Evolutionary conservation across 2,329 filamentous ascomycete species (phyloP).

Genomic region (Ophiostoma ips): DNA sequence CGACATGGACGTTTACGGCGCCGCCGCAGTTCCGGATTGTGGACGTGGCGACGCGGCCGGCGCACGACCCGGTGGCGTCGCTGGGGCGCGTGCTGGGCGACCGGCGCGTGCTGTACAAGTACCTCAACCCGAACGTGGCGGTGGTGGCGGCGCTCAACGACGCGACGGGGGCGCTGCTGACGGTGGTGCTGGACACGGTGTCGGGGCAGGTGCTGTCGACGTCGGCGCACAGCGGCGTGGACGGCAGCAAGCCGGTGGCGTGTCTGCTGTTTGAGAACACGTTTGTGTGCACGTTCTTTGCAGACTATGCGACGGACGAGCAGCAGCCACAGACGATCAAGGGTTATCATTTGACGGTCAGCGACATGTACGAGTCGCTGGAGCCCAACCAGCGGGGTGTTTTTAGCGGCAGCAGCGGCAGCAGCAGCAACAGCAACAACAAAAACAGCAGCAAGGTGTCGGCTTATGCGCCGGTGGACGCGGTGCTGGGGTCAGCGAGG

Average conservation of each 20-base stretch:
- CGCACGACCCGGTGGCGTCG: constrained; percentile 79
- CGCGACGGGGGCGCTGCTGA: constrained; percentile 42
- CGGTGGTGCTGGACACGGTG: constrained; percentile 75
- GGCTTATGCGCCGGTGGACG: constrained; percentile 51
- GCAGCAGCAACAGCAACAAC: too few species aligned
- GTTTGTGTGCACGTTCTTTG: constrained; percentile 75
- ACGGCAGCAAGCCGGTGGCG: constrained; percentile 57
- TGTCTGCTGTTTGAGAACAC: constrained; percentile 86
- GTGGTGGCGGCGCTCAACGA: constrained; percentile 58
- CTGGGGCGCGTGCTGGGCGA: constrained; percentile 90
- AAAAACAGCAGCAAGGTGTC: constrained; percentile 58
- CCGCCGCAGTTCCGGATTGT: constrained; percentile 53
- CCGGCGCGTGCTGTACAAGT: constrained; percentile 92
- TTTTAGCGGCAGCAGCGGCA: constrained; percentile 36
- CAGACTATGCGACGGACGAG: constrained; percentile 25
- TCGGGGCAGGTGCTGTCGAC: constrained; percentile 70
- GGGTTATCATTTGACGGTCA: constrained; percentile 73
- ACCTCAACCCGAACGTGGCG: constrained; percentile 75
- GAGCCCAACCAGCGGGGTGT: constrained; percentile 73
- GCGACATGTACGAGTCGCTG: constrained; percentile 82
- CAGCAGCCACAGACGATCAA: constrained; percentile 38
- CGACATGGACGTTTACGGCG: constrained; percentile 62
- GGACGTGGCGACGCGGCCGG: constrained; percentile 50
- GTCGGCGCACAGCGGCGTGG: constrained; percentile 56
- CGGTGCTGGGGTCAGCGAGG: constrained; percentile 9